These are phyloP conservation scores for Eudorina sp. DNA, from an alignment of 139 green algal species.

Conservation along the genomic window DNA sequence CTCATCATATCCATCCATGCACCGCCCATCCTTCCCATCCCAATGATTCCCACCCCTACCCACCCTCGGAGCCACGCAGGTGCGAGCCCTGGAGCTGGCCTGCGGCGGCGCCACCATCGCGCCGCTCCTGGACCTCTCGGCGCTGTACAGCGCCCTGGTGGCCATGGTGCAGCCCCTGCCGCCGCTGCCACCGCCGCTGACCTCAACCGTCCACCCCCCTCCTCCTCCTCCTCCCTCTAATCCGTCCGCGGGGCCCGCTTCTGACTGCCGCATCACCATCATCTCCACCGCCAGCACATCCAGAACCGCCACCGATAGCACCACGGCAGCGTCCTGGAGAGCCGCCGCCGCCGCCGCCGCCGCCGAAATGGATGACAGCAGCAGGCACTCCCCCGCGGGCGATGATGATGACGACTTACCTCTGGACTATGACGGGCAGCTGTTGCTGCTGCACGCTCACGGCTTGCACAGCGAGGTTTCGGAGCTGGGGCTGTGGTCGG, in stretches of 20 bases:
- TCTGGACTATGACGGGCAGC: too few species aligned
- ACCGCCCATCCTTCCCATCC: background rate
- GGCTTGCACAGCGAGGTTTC: too few species aligned
- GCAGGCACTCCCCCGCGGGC: background rate
- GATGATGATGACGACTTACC: background rate
- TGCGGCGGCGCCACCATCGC: slow-evolving; percentile 2
- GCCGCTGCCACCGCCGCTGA: background rate
- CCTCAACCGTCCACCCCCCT: too few species aligned
- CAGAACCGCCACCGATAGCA: background rate
- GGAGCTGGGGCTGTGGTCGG: slow-evolving; percentile 1
- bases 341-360: background rate
- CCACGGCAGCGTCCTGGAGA: too few species aligned
- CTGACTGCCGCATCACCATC: too few species aligned
- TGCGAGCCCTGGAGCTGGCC: background rate
- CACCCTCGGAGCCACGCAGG: background rate
- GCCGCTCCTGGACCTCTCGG: background rate
- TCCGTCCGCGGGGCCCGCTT: too few species aligned
- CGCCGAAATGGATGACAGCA: background rate
- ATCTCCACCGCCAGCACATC: too few species aligned
- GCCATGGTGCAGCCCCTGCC: background rate
- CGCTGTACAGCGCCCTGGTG: background rate
- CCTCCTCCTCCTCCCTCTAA: too few species aligned
- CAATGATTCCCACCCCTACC: background rate
- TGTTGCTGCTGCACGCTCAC: too few species aligned
- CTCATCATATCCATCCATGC: too few species aligned